Evolutionary conservation across 2,329 filamentous ascomycete genomes (phyloP), one percentile per base, ranked within the genome.

Genomic region (Penicillium sp.): DNA sequence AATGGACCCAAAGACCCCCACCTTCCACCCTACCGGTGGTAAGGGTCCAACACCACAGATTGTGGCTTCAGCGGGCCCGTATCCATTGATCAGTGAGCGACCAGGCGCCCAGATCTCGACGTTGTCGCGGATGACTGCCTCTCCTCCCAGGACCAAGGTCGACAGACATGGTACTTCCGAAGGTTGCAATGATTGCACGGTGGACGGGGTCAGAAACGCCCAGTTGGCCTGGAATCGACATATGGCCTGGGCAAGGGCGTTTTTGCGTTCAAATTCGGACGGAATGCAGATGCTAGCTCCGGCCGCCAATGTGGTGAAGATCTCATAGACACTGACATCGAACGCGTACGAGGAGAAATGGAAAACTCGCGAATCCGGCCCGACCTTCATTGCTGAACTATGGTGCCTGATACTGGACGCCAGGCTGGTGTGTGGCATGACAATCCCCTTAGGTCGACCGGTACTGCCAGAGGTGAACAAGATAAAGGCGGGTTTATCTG

Each of bases 331-430:
- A 52, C 69, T 75, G 22, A 72, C 70, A 58, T 78, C 76, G 53
- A 79, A 79, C 3, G 70, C 72, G 56, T 75, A 77, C 2, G 72
- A 75, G 5, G 71, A 69, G 58, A 78, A 78, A 44, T 79, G 72
- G 6, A 72, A 59, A 5, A 69, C 60, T 27, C 69, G 58, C 2
- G 64, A 61, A 73, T 67, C 1, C 71, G 64, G 14, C 75, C 72
- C 24, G 85, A 79, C 48, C 31, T 72, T 70, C 8, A 83, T 67
- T 0, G n/a, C 9, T 22, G n/a, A 5, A 7, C 5, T 18, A 22
- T 40, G 38, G 10, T 16, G 8, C n/a, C 6, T 8, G 38, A 40
- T 40, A 22, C n/a, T 22, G n/a, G 38, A 40, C 4, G 38, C n/a
- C 14, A 40, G 10, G 10, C 7, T 22, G 5, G 9, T 40, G 38